Evolutionary conservation across 352 stramenopile genomes (phyloP), one percentile per base, ranked within the genome.

Genomic region (Globisporangium cystogenes): DNA sequence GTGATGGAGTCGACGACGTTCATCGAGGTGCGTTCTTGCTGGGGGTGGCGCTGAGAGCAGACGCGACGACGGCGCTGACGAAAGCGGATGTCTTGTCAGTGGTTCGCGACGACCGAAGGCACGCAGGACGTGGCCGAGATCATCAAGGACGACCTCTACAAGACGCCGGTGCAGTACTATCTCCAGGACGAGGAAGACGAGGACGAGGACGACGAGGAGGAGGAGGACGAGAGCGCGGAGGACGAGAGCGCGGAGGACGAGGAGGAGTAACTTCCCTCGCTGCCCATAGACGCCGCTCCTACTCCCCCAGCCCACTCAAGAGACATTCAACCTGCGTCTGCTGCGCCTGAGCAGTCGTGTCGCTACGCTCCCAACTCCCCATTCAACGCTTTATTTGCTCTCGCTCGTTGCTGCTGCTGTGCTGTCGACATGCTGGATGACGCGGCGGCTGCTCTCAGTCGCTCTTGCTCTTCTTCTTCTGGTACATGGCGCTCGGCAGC

Each of bases 141-240:
- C 46, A 87, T 92, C 50, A 88, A 90, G 71, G 78, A 92, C 53
- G 81, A 92, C 33, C 37, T 88, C 6, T 92, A 73, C 78, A 90
- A 87, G 69, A 75, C 72, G 55, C 76, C 81, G 15, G 70, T 90
- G 39, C 62, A 56, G 70, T 83, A 73, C 50, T 92, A 76, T 65
- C 16, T 74, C 27, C 61, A 60, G 18, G 46, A 60, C 53, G 70
- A 80, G 21, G 72, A 71, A 5, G 71, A 85, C 1, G 76, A 68
- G 2, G 70, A 74, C 3, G 70, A 44, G 2, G 72, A 57, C 0
- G 51, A 66, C 2, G 57, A 50, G 0, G 60, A 62, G 2, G 60
- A 57, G 2, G 60, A 53, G 0, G 60, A 62, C 5, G 60, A 57
- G 2, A 56, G 49, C 1, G 55, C 42, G 1, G 73, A 57, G 1